A percentile compares a stretch with the other conserved stretches of the same genome.
These are phyloP conservation scores for Silene vulgaris DNA, from an alignment of 179 eudicot genomes.

Conservation along the genomic window DNA sequence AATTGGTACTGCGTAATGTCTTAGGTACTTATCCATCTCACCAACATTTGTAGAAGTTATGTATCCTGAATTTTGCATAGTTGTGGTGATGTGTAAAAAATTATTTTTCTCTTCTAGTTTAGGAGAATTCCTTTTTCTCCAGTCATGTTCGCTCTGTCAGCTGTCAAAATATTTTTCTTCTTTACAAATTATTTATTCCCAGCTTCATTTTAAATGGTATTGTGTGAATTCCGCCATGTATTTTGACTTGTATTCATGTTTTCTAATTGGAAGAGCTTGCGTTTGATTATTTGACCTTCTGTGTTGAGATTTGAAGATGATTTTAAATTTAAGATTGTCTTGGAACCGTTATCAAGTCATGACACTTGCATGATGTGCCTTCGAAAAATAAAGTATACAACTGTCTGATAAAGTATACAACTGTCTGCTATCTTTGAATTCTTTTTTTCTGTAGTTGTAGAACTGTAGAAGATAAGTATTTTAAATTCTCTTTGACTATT, in stretches of 20 bases:
- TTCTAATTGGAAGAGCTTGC: too few relatives aligned
- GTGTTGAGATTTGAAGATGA: background rate
- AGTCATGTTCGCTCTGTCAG: background rate
- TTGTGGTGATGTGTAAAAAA: background rate
- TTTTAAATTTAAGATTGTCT: background rate
- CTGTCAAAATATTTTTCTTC: too few relatives aligned
- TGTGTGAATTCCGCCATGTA: too few relatives aligned
- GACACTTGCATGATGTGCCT: background rate
- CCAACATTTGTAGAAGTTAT: background rate
- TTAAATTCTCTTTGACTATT: background rate
- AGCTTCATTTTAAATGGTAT: too few relatives aligned
- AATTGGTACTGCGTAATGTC: background rate
- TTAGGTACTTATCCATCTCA: background rate
- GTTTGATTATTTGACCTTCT: too few relatives aligned
- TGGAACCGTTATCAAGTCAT: background rate
- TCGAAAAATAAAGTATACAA: background rate
- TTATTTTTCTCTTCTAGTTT: too few relatives aligned
- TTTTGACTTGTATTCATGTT: too few relatives aligned
- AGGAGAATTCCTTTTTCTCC: background rate
- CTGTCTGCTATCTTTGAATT: conserved; percentile 4
- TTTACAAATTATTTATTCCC: too few relatives aligned
- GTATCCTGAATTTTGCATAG: background rate
- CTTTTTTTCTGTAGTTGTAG: background rate
- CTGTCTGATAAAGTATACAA: background rate
- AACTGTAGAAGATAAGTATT: background rate